A percentile compares a stretch with the other conserved stretches of the same genome.
These are phyloP conservation scores for Dictyophora rubrovolvata DNA, from an alignment of 768 basidiomycete genomes.

Conservation along the genomic window DNA sequence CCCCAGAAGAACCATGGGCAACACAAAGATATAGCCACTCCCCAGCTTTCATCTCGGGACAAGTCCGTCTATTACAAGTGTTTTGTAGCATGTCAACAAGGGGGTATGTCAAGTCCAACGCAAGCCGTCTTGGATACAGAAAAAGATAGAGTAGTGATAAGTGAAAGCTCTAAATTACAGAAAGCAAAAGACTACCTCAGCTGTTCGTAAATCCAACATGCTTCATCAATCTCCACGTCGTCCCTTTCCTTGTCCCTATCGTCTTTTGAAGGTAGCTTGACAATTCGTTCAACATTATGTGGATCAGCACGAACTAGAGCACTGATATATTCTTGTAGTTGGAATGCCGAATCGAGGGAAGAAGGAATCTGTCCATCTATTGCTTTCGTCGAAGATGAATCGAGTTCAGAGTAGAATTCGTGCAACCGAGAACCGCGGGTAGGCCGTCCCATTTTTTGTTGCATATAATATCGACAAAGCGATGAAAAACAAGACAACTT, in stretches of 20 bases:
- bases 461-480: too few relatives aligned
- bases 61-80: conserved; percentile 76
- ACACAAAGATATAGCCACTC: conserved; percentile 97
- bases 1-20: conserved; percentile 66
- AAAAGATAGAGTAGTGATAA: neutral
- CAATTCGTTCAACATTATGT: conserved; percentile 77
- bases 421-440: conserved; percentile 69
- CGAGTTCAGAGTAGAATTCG: conserved; percentile 58
- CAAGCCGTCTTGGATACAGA: conserved; percentile 53
- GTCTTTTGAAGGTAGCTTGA: conserved; percentile 52
- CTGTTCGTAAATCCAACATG: conserved; percentile 78
- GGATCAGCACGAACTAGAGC: conserved; percentile 77
- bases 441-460: conserved; percentile 30
- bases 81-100: conserved; percentile 77
- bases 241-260: conserved; percentile 31
- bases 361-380: conserved; percentile 28
- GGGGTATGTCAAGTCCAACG: conserved; percentile 79
- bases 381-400: conserved; percentile 25
- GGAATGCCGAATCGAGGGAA: conserved; percentile 83
- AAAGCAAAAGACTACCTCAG: conserved; percentile 31
- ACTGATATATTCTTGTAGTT: conserved; percentile 90
- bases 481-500: neutral
- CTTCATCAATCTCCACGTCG: conserved; percentile 48
- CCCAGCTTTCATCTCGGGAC: conserved; percentile 98
- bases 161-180: conserved; percentile 16